Evolutionary conservation across 2,329 filamentous ascomycete genomes (phyloP), one percentile per base, ranked within the genome.

Genomic region (Cercospora citrullina): DNA sequence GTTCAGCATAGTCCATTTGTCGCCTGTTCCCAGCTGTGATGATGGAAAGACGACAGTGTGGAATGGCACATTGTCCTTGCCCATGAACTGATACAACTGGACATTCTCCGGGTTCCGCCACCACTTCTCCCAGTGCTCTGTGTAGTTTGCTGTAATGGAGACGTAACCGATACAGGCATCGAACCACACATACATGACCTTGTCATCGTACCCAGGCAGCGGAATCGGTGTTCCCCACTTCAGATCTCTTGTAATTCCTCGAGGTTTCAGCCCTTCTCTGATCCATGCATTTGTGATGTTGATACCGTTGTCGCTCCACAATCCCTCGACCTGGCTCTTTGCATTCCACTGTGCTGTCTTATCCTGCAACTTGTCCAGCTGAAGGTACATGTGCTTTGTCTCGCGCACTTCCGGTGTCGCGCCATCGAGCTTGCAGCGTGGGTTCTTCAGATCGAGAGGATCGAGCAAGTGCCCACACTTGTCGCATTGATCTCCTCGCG

Each of bases 141-240:
- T 97, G 79, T 96, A 96, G 74, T 89, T 93, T 71, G 92, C 92
- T 1, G 94, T 97, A 73, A 97, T 97, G 1, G 93, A 96, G n/a
- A 93, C 90, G 78, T 97, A 97, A 21, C 94, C 94, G 76, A 97
- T 95, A 80, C 92, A 95, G 64, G 92, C 92, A 78, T 96, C 92
- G 77, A 97, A 93, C 93, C 90, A 92, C 68, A 97, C 93, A 77
- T 97, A 97, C 72, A 97, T 89, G 69, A 97, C 94, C 83, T 92
- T 92, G 71, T 90, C 84, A 71, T 90, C 87, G 74, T 89, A 91
- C 12, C 85, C 88, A 31, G 85, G 80, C 3, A 87, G 76, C 30
- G 86, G 86, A 12, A 88, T 86, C 2, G 86, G 84, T 7, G 87
- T 88, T 76, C 94, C 94, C 94, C 94, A 97, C 79, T 91, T 94